Base-by-base conservation (phyloP, 1,284 basidiomycete species). In the Omphalotus olearius region DNA sequence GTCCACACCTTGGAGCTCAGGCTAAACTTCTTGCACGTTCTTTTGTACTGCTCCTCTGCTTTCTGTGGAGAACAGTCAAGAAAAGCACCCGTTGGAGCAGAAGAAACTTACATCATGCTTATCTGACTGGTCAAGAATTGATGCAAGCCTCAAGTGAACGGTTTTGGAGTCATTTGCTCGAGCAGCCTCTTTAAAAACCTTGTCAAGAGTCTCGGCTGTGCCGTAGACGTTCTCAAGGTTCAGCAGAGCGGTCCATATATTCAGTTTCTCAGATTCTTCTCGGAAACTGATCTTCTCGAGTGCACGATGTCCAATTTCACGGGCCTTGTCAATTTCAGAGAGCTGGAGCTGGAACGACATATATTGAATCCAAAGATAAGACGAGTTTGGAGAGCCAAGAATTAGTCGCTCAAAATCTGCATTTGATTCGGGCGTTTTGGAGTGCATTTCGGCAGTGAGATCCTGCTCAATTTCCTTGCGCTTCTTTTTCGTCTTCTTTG, bases 301-400 rank as follows among this genome's bases (percentile, higher is more conserved):
- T 3, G 95, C 97, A 26, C 93, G 84, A 49, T 82, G 79, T 14
- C 86, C 96, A 45, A 95, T 87, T 63, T 88, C 83, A 35, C 95
- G 83, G 13, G 96, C 97, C 69, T 94, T 94, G 61, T 95, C 93
- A 41, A 98, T 78, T 69, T 99, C 96, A 40, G 94, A 93, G 13
- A 99, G 82, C 60, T 95, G 93, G 4, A 99, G 76, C 59, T 96
- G 92, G 82, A 98, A 97, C 4, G 95, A 96, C 93, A 99, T 98
- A 69, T 96, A 99, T 68, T 98, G 96, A 56, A 99, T 89, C 97
- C 97, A 99, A 38, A 99, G 79, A 71, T 88, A 98, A 0, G 98
- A 99, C 11, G 93, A 98, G 68, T 98, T 94, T 3, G 97, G 97
- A 0, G 95, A 96, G n/a, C 92, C 91, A 25, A 98, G 78, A 33